phyloP scores from a whole-genome alignment of 179 eudicot species.

The Amaranthus tricolor region DNA sequence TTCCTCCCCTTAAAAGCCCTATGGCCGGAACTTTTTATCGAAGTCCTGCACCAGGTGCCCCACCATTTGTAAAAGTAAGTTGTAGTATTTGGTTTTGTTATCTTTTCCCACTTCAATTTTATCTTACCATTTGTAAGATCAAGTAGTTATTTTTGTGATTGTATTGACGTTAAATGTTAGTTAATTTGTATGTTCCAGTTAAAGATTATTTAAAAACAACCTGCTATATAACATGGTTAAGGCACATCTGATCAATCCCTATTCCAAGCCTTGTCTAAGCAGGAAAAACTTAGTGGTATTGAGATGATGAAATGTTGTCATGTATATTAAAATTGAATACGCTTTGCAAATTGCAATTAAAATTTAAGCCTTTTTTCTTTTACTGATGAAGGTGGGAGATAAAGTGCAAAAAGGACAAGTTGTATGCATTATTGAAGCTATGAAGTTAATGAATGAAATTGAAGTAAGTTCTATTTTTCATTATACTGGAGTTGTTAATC shows the following conservation, averaged over 20 bases:
- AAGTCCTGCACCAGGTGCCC: constrained; percentile 77
- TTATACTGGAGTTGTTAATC: background rate
- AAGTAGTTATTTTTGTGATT: background rate
- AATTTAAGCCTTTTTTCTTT: constrained; percentile 6
- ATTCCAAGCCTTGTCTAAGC: too few relatives aligned
- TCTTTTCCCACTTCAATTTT: too few relatives aligned
- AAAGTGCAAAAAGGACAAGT: constrained; percentile 88
- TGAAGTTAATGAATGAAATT: constrained; percentile 95
- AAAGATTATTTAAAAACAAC: background rate
- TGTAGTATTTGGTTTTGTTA: background rate
- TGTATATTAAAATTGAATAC: too few relatives aligned
- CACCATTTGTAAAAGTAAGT: constrained; percentile 76
- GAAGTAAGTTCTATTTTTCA: constrained; percentile 47
- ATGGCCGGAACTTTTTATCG: constrained; percentile 97
- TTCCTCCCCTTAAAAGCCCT: constrained; percentile 83
- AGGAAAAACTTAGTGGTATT: too few relatives aligned
- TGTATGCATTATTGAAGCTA: constrained; percentile 92
- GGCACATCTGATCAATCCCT: too few relatives aligned
- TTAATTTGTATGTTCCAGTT: constrained; percentile 10
- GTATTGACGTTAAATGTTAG: background rate
- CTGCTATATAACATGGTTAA: too few relatives aligned
- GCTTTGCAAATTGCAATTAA: constrained; percentile 1
- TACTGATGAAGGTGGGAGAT: constrained; percentile 66
- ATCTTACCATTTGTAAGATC: constrained; percentile 76
- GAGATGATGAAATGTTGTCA: too few relatives aligned